A percentile compares a stretch with the other conserved stretches of the same genome.
These are phyloP conservation scores for Tardiomyces depauwii DNA, from an alignment of 1,139 yeast species.

Conservation along the genomic window DNA sequence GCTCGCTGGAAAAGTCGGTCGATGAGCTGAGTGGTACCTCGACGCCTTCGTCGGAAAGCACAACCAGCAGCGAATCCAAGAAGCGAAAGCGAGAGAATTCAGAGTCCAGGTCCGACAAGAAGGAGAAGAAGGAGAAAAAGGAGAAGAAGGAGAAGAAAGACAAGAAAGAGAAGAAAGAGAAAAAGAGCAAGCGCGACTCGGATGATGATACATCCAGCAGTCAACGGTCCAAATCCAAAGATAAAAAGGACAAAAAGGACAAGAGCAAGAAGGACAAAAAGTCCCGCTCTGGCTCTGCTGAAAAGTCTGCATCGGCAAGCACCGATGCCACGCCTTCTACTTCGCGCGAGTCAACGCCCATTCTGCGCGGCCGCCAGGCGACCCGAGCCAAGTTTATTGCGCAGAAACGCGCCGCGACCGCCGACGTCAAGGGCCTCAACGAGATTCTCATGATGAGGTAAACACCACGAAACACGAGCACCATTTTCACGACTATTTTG, in stretches of 20 bases:
- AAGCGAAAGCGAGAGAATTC: slow-evolving; percentile 4
- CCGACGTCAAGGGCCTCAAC: slow-evolving; percentile 78
- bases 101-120: slow-evolving; percentile 6
- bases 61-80: slow-evolving; percentile 5
- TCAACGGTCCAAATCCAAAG: slow-evolving; percentile 35
- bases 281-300: slow-evolving; percentile 16
- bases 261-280: slow-evolving; percentile 19
- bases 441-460: slow-evolving; percentile 77
- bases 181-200: slow-evolving; percentile 52
- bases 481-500: neutral
- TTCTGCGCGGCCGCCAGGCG: slow-evolving; percentile 54
- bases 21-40: slow-evolving; percentile 22
- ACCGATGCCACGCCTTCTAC: neutral
- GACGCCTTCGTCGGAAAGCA: slow-evolving; percentile 16
- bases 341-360: slow-evolving; percentile 15
- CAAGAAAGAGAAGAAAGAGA: slow-evolving; percentile 44
- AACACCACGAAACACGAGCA: too few species aligned
- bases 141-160: slow-evolving; percentile 14
- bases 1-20: slow-evolving; percentile 69
- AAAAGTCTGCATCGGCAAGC: slow-evolving; percentile 1
- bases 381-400: slow-evolving; percentile 78
- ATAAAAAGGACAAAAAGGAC: slow-evolving; percentile 45
- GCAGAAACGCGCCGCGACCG: slow-evolving; percentile 82
- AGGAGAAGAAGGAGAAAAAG: slow-evolving; percentile 20
- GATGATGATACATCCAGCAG: slow-evolving; percentile 59